phyloP scores from a whole-genome alignment of 805 yeast species.

The Isabelozyma heimii region DNA sequence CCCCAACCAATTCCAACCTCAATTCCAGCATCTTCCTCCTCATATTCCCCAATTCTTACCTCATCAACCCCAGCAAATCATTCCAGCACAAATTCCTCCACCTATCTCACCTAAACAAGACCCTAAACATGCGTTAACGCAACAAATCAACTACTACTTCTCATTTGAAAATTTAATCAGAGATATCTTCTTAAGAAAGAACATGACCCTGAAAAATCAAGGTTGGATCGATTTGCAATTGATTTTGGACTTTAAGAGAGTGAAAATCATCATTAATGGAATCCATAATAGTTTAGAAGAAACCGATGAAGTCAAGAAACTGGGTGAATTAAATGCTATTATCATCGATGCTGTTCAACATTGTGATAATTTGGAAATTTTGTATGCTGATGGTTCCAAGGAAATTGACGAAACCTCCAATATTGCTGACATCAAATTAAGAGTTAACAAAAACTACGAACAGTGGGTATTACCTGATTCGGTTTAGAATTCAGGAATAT shows the following conservation, averaged over 20 bases:
- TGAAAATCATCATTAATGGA: constrained; percentile 51
- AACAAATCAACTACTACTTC: constrained; percentile 88
- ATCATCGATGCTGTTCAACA: constrained; percentile 53
- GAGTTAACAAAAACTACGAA: constrained; percentile 56
- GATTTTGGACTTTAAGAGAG: constrained; percentile 72
- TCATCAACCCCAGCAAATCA: constrained; percentile 6
- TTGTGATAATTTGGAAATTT: constrained; percentile 44
- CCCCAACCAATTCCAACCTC: constrained; percentile 16
- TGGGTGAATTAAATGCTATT: constrained; percentile 21
- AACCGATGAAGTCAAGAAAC: constrained; percentile 9
- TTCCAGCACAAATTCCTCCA: constrained; percentile 38
- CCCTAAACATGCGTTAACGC: constrained; percentile 41
- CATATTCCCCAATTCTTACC: background rate
- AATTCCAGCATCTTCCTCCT: constrained; percentile 1
- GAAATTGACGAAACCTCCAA: constrained; percentile 21
- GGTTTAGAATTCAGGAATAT: no score
- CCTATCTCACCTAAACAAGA: constrained; percentile 47
- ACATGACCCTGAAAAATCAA: constrained; percentile 68
- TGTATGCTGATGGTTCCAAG: constrained; percentile 1
- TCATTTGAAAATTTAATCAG: constrained; percentile 82
- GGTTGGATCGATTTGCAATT: constrained; percentile 69
- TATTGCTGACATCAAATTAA: constrained; percentile 51
- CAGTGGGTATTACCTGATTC: constrained; percentile 60
- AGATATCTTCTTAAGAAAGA: constrained; percentile 77
- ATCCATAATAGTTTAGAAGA: constrained; percentile 32